Percentiles rank a stretch among this genome's conserved stretches.
Conservation (phyloP, 192 early-diverging fungal genomes). For the Glomus cerebriforme region DNA sequence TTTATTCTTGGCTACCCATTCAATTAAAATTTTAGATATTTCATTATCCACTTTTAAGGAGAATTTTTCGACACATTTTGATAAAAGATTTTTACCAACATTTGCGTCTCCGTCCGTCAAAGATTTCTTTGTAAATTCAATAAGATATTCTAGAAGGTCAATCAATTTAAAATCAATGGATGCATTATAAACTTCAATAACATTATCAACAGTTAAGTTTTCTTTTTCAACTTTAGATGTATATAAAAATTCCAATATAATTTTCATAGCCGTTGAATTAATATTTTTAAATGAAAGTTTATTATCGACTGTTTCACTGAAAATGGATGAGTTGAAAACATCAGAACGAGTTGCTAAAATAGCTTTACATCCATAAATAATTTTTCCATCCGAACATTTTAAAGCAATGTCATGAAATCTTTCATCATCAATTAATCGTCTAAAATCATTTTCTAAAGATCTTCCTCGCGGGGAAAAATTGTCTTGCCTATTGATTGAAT, state of each 20-base stretch:
- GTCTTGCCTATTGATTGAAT: no score
- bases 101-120: no score
- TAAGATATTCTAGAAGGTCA: not conserved
- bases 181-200: not conserved
- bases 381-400: not conserved
- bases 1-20: not conserved
- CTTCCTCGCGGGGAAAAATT: not conserved
- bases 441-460: not conserved
- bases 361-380: not conserved
- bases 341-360: slow-evolving; percentile 4
- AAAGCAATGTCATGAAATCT: not conserved
- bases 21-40: not conserved
- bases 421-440: not conserved
- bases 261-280: not conserved
- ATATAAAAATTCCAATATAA: slow-evolving; percentile 7
- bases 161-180: not conserved
- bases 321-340: not conserved
- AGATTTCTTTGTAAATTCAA: not conserved
- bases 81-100: no score
- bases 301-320: not conserved
- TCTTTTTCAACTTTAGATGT: not conserved
- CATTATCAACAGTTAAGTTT: not conserved
- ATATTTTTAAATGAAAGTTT: not conserved
- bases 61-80: not conserved
- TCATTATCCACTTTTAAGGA: no score